A percentile compares a stretch with the other conserved stretches of the same genome.
phyloP scores from a whole-genome alignment of 805 yeast species.

The Huiozyma sinensis region DNA sequence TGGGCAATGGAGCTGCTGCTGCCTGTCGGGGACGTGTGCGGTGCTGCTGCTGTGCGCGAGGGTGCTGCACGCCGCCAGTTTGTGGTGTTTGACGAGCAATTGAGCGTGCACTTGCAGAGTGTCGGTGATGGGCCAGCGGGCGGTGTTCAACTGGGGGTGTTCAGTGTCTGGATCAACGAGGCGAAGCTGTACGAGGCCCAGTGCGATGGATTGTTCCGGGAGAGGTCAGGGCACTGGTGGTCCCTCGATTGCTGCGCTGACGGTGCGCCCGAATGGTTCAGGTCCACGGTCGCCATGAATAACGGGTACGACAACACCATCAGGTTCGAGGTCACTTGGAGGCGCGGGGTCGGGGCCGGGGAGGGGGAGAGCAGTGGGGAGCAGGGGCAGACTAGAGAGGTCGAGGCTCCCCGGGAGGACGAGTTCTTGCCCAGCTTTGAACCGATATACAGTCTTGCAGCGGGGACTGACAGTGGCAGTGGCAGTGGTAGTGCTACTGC shows the following conservation, averaged over 20 bases:
- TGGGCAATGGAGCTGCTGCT: too few relatives aligned
- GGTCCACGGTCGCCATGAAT: conserved; percentile 26
- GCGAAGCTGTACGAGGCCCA: conserved; percentile 13
- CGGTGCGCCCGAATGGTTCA: conserved; percentile 14
- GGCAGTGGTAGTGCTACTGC: too few relatives aligned
- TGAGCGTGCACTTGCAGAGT: conserved; percentile 4
- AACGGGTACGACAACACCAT: conserved; percentile 24
- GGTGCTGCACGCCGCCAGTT: conserved; percentile 17
- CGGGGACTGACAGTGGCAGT: too few relatives aligned
- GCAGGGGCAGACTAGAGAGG: background rate
- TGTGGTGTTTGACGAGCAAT: conserved; percentile 23
- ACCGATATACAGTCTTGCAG: conserved; percentile 9
- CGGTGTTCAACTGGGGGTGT: background rate
- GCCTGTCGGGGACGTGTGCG: background rate
- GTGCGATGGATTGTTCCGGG: conserved; percentile 3
- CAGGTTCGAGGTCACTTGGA: conserved; percentile 9
- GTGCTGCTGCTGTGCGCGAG: conserved; percentile 2
- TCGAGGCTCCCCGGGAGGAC: conserved; percentile 3
- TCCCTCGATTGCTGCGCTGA: conserved; percentile 7
- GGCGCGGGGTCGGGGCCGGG: background rate
- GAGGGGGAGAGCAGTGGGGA: background rate
- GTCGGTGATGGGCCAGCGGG: background rate
- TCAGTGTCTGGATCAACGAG: conserved; percentile 23
- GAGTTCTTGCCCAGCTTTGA: conserved; percentile 19
- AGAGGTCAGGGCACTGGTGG: conserved; percentile 3